These are phyloP conservation scores for Starmera quercuum DNA, from an alignment of 805 yeast species.

Conservation along the genomic window DNA sequence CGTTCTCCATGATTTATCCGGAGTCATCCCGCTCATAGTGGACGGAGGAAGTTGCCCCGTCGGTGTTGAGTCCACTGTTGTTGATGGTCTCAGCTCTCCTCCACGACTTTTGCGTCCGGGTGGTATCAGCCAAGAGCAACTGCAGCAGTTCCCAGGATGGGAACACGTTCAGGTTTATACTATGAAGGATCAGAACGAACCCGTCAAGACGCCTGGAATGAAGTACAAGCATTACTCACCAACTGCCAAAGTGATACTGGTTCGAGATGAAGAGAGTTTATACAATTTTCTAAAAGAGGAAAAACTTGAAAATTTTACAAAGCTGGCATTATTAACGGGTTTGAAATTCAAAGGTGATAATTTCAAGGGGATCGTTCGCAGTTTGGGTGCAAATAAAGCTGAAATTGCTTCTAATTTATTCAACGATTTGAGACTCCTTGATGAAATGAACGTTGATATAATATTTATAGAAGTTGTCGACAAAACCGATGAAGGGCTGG, in stretches of 20 bases:
- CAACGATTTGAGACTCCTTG: slow-evolving; percentile 65
- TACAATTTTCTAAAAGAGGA: slow-evolving; percentile 22
- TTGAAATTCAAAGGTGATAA: slow-evolving; percentile 14
- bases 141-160: slow-evolving; percentile 74
- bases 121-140: slow-evolving; percentile 78
- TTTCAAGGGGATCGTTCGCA: slow-evolving; percentile 18
- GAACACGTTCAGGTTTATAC: slow-evolving; percentile 52
- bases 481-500: slow-evolving; percentile 76
- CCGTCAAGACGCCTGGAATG: slow-evolving; percentile 95
- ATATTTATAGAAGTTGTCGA: slow-evolving; percentile 82
- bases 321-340: slow-evolving; percentile 47
- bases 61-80: slow-evolving; percentile 91
- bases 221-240: slow-evolving; percentile 96
- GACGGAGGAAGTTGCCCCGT: slow-evolving; percentile 89
- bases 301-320: slow-evolving; percentile 17
- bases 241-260: slow-evolving; percentile 67
- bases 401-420: slow-evolving; percentile 76
- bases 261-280: slow-evolving; percentile 32
- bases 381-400: slow-evolving; percentile 34
- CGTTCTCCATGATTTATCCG: slow-evolving; percentile 72
- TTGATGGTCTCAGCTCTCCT: slow-evolving; percentile 80
- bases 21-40: slow-evolving; percentile 72
- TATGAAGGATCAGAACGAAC: slow-evolving; percentile 56
- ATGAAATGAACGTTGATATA: slow-evolving; percentile 55
- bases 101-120: slow-evolving; percentile 93